A percentile compares a stretch with the other conserved stretches of the same genome.
Evolutionary conservation across 495 filamentous ascomycete species (phyloP).

Genomic region (Lasiosphaeris hirsuta): DNA sequence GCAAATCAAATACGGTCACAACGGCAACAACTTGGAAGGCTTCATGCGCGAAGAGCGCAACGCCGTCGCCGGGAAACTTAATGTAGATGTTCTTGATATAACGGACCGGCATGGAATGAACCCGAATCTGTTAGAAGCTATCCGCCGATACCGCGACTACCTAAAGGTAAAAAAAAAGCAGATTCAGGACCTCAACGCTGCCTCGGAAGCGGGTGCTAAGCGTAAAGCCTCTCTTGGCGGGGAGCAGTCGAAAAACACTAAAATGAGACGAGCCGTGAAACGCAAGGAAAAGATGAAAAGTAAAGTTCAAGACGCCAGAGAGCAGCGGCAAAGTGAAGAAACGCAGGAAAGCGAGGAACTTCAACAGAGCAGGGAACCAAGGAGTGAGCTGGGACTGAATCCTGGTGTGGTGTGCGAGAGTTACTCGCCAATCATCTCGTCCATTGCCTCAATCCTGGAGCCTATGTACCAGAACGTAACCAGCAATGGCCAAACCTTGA

Average conservation of each 20-base stretch:
- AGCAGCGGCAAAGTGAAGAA: conserved; percentile 5
- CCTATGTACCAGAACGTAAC: conserved; percentile 35
- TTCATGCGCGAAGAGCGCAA: conserved; percentile 60
- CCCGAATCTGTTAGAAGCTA: conserved; percentile 55
- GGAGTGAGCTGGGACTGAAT: conserved; percentile 27
- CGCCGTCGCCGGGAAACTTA: conserved; percentile 46
- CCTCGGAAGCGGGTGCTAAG: conserved; percentile 24
- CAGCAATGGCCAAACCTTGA: conserved; percentile 34
- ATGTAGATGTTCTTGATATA: conserved; percentile 40
- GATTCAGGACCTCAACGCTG: conserved; percentile 33
- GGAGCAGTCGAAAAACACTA: neutral
- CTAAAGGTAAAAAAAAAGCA: conserved; percentile 51
- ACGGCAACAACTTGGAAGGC: conserved; percentile 63
- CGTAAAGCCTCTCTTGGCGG: conserved; percentile 16
- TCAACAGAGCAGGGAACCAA: conserved; percentile 20
- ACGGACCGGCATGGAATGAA: conserved; percentile 41
- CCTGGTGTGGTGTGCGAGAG: conserved; percentile 46
- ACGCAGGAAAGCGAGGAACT: conserved; percentile 16
- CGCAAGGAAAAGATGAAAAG: conserved; percentile 9
- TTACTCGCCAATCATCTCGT: conserved; percentile 37
- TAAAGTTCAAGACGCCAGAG: neutral
- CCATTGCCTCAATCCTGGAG: conserved; percentile 50
- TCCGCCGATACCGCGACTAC: conserved; percentile 62
- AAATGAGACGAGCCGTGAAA: neutral
- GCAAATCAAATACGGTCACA: conserved; percentile 57